phyloP scores from a whole-genome alignment of 805 yeast genomes.

The Yarrowia osloensis region DNA sequence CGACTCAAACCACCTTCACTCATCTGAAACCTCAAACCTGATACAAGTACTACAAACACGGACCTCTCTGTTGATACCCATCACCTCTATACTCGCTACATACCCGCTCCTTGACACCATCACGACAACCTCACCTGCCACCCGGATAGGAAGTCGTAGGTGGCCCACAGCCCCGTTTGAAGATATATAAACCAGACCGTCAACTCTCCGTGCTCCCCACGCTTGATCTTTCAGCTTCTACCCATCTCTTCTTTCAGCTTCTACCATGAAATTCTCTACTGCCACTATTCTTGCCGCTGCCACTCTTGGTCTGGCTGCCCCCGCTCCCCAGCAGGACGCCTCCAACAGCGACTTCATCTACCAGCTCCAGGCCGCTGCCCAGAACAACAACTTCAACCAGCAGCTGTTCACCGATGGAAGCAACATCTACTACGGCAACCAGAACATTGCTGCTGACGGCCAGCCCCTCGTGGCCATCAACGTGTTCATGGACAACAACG shows the following conservation, averaged over 20 bases:
- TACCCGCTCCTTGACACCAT: not conserved
- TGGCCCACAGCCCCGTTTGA: not conserved
- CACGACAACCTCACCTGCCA: not conserved
- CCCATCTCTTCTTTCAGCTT: not conserved
- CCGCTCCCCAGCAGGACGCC: constrained; percentile 1
- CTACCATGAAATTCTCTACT: constrained; percentile 12
- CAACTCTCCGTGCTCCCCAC: not conserved
- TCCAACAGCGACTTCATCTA: not conserved
- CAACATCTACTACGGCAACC: constrained; percentile 13
- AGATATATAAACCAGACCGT: not conserved
- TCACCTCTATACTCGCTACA: not conserved
- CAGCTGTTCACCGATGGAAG: constrained; percentile 18
- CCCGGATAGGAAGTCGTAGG: not conserved
- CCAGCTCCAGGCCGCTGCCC: constrained; percentile 22
- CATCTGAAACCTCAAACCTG: too few relatives aligned
- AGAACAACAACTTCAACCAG: constrained; percentile 7
- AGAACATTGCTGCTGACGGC: not conserved
- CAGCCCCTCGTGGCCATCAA: not conserved
- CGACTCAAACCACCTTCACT: too few relatives aligned
- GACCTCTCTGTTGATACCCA: not conserved
- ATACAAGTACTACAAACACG: too few relatives aligned
- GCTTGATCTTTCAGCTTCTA: not conserved
- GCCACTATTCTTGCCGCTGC: constrained; percentile 4
- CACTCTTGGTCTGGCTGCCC: not conserved
- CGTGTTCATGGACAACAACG: constrained; percentile 10